Percentiles rank a stretch among this genome's conserved stretches.
These are phyloP conservation scores for Penicillium concentricum DNA, from an alignment of 2,329 filamentous ascomycete species.

Conservation along the genomic window DNA sequence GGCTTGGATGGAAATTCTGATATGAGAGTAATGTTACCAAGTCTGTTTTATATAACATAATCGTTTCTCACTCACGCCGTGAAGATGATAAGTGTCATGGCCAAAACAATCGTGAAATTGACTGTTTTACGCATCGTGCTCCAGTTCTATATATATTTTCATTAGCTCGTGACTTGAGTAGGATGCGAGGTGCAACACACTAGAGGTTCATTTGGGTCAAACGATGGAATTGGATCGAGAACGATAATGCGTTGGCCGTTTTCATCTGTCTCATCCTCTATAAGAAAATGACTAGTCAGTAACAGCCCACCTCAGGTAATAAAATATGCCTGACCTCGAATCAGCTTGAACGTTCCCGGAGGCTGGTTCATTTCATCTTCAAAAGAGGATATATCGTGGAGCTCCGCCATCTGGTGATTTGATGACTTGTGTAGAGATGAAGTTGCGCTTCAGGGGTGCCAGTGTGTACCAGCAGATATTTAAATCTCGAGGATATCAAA, in stretches of 20 bases:
- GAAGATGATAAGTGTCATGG: conserved; percentile 46
- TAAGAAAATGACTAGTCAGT: background rate
- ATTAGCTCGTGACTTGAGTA: background rate
- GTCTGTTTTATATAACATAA: background rate
- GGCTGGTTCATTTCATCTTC: conserved; percentile 10
- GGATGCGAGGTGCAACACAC: conserved; percentile 13
- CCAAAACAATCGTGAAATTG: conserved; percentile 45
- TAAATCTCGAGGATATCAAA: background rate
- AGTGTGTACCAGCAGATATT: background rate
- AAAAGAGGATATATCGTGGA: background rate
- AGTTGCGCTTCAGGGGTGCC: background rate
- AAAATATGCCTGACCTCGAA: conserved; percentile 16
- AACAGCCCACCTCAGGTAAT: too few species aligned
- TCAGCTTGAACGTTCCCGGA: conserved; percentile 28
- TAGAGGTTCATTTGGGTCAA: conserved; percentile 34
- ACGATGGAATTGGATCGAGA: conserved; percentile 39
- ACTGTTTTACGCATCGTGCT: conserved; percentile 40
- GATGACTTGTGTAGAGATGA: too few species aligned
- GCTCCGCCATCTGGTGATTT: conserved; percentile 10
- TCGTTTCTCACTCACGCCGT: conserved; percentile 28
- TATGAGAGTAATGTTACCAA: background rate
- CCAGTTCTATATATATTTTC: conserved; percentile 42
- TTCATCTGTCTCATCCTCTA: conserved; percentile 14
- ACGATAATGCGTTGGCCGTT: conserved; percentile 21
- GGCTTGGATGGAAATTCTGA: conserved; percentile 39